Evolutionary conservation across 306 rosid species (phyloP).

Genomic region (Prinsepia uniflora): DNA sequence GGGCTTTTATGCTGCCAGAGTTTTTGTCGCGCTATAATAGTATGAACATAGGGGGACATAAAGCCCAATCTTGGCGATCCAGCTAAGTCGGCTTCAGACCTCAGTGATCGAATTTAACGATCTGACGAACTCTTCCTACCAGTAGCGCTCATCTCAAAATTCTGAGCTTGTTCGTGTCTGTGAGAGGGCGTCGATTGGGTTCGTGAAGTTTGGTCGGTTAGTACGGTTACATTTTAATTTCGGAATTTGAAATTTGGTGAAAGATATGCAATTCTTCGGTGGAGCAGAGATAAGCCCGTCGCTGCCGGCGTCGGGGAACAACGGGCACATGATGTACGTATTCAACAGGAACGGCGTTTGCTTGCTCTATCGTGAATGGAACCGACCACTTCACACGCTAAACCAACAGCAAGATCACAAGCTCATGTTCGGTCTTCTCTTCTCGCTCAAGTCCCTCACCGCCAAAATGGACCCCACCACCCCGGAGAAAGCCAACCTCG

Average conservation of each 20-base stretch:
- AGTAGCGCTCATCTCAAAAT: not conserved
- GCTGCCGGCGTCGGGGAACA: constrained; percentile 84
- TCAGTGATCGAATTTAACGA: too few relatives aligned
- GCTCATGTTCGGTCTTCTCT: constrained; percentile 93
- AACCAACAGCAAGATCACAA: constrained; percentile 89
- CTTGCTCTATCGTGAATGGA: constrained; percentile 91
- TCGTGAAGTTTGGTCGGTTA: not conserved
- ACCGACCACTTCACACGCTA: constrained; percentile 82
- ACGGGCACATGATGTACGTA: constrained; percentile 88
- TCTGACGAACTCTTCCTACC: too few relatives aligned
- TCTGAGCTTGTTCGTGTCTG: not conserved
- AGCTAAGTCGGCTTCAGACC: too few relatives aligned
- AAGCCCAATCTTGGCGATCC: too few relatives aligned
- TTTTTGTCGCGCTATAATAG: too few relatives aligned
- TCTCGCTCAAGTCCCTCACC: constrained; percentile 89
- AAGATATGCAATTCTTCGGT: constrained; percentile 86
- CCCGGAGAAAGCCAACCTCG: constrained; percentile 89
- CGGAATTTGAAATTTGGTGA: not conserved
- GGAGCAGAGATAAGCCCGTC: constrained; percentile 96
- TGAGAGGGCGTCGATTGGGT: not conserved
- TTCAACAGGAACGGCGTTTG: constrained; percentile 90
- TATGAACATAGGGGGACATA: too few relatives aligned
- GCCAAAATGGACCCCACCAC: constrained; percentile 92
- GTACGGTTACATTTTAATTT: not conserved
- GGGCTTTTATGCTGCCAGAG: too few relatives aligned